Evolutionary conservation across 768 basidiomycete genomes (phyloP).

Genomic region (Solioccasus polychromus): DNA sequence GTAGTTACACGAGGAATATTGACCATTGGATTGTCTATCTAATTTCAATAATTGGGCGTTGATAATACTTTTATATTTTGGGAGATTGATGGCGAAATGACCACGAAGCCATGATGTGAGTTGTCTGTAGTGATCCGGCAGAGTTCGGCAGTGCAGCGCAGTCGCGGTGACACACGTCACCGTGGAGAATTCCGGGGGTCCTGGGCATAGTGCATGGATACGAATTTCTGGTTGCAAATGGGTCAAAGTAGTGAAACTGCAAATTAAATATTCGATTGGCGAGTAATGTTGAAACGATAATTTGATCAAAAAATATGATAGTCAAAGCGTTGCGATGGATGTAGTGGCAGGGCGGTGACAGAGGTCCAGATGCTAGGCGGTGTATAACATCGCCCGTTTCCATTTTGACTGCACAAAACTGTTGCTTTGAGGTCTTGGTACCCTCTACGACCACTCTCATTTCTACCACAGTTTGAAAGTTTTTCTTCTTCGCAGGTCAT

Average conservation of each 20-base stretch:
- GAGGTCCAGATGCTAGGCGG: slow-evolving; percentile 28
- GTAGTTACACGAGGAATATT: no score
- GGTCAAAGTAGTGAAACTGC: neutral
- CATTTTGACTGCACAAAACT: slow-evolving; percentile 27
- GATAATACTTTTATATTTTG: no score
- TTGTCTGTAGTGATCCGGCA: no score
- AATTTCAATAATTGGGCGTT: no score
- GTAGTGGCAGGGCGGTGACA: slow-evolving; percentile 23
- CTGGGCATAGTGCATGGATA: neutral
- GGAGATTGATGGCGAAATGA: no score
- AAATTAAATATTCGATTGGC: neutral
- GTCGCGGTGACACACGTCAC: no score
- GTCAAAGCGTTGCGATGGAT: neutral
- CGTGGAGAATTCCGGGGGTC: slow-evolving; percentile 1
- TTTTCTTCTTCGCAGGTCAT: slow-evolving; percentile 8
- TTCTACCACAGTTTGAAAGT: slow-evolving; percentile 8
- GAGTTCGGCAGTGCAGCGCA: no score
- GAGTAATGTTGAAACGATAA: no score
- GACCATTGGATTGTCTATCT: no score
- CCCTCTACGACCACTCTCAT: slow-evolving; percentile 20
- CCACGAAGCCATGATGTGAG: no score
- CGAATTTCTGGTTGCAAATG: neutral
- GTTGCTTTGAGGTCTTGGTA: slow-evolving; percentile 15
- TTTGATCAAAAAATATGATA: no score
- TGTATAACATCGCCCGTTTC: slow-evolving; percentile 36